These are phyloP conservation scores for Calonectria ilicicola DNA, from an alignment of 2,329 filamentous ascomycete species.

Conservation along the genomic window DNA sequence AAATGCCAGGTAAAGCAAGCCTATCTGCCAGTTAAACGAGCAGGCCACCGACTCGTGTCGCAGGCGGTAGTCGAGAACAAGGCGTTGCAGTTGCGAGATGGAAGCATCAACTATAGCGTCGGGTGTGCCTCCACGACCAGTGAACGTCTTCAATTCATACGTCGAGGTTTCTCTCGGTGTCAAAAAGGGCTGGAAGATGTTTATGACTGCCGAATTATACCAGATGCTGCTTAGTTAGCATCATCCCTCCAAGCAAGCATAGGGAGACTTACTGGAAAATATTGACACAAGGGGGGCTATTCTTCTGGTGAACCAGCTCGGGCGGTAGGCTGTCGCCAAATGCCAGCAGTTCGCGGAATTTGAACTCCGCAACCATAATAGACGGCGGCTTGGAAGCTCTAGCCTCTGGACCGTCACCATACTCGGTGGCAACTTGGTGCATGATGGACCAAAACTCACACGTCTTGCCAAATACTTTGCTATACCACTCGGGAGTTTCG, in stretches of 20 bases:
- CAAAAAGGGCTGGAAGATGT: conserved; percentile 47
- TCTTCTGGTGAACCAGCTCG: conserved; percentile 38
- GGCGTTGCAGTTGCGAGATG: conserved; percentile 51
- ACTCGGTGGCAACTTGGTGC: conserved; percentile 46
- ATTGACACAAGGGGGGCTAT: conserved; percentile 48
- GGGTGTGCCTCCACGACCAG: conserved; percentile 37
- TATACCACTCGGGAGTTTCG: background rate
- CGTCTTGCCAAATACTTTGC: background rate
- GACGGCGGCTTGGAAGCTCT: conserved; percentile 9
- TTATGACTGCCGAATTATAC: conserved; percentile 53
- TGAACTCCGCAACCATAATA: conserved; percentile 49
- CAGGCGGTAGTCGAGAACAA: conserved; percentile 51
- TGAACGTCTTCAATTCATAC: conserved; percentile 44
- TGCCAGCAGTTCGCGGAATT: conserved; percentile 53
- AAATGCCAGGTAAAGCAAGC: conserved; percentile 53
- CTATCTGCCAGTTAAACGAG: conserved; percentile 52
- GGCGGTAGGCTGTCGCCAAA: conserved; percentile 50
- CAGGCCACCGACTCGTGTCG: conserved; percentile 49
- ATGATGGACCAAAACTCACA: conserved; percentile 51
- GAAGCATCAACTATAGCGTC: conserved; percentile 49
- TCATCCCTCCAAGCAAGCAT: background rate
- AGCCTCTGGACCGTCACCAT: conserved; percentile 33
- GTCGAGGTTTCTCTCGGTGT: background rate
- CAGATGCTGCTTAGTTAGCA: conserved; percentile 49
- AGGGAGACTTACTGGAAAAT: conserved; percentile 50